Evolutionary conservation across 139 green algal species (phyloP), one percentile per base, ranked within the genome.

Genomic region (Nannochloris sp.): DNA sequence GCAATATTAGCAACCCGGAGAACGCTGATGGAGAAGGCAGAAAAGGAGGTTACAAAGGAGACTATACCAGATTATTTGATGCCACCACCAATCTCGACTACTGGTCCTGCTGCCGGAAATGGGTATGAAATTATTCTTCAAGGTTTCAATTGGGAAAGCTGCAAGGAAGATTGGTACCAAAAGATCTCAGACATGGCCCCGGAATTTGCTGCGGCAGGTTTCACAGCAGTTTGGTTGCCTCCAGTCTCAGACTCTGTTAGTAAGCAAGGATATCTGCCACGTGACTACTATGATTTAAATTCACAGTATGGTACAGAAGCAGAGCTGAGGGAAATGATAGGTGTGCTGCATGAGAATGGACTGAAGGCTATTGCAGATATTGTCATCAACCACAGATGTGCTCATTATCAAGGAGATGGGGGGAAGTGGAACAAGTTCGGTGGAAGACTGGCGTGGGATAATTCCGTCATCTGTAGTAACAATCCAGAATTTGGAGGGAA

Each of bases 141-240:
- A 81, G 86, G 64, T 40, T 96, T 97, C 81, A 96, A 97, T 77
- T 97, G 91, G 90, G 90, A 96, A 74, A 87, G 72, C 9, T 81
- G 81, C 67, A 84, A 88, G 69, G 71, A 86, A 45, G 6, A 58
- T 50, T 88, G 80, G 81, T 85, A 83, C 65, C 73, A 77, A 33
- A 62, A 76, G 48, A 57, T 84, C 60, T 63, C 62, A 14, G 55
- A 20, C 1, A 36, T 65, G 59, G 72, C 78, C 3, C 56, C 62
- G 11, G 80, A 89, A 14, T 84, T 97, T 17, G 78, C 84, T 6
- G 78, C 83, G n/a, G 65, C 73, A 31, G 93, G 93, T 49, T 90
- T 97, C 77, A 96, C 89, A 10, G 62, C 74, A 20, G 61, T 99
- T 1, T 98, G 93, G 93, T 70, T 98, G 59, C 93, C 93, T 23